Evolutionary conservation across 2,329 filamentous ascomycete species (phyloP), one percentile per base, ranked within the genome.

Genomic region (Fusarium sp.): DNA sequence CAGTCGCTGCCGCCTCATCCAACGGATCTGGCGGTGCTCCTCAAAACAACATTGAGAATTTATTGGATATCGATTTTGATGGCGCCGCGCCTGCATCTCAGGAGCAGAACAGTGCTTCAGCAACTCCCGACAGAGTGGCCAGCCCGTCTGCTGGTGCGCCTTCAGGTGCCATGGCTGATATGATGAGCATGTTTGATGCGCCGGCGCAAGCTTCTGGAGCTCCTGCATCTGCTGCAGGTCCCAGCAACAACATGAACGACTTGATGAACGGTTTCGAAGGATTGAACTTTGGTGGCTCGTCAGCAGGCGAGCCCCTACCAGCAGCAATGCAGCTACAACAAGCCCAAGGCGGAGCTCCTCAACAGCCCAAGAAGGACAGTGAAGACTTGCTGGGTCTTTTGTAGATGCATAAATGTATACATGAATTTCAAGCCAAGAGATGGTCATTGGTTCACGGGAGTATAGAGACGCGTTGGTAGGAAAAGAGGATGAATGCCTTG

Each of bases 21-120:
- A 91, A 91, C 0, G 91, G 91, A 65, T 88, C 88, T 63, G 84
- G 89, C 36, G 83, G 79, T 13, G 75, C 87, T 33, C 79, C 88
- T 12, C 92, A 95, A 81, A 93, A 84, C 85, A 98, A 98, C 78
- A 89, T 96, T 74, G 96, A 99, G 83, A 99, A 98, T 81, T 87
- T 99, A 26, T 89, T 99, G 63, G 96, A 99, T 79, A 97, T 98
- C 78, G 95, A 98, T 82, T 98, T 98, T 80, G 96, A 98, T 79
- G 96, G 96, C 33, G 93, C 94, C 6, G 95, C 93, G 6, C 96
- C 96, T 7, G 96, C 96, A n/a, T 96, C 94, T 18, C 88, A 94
- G 58, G 93, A 95, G 74, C 84, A 86, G 69, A 82, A 85, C 63
- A 85, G 83, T 74, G 79, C 83, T 36, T 79, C 89, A 13, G 90